phyloP scores from a whole-genome alignment of 805 yeast species.

The Candida pseudofarinosa region DNA sequence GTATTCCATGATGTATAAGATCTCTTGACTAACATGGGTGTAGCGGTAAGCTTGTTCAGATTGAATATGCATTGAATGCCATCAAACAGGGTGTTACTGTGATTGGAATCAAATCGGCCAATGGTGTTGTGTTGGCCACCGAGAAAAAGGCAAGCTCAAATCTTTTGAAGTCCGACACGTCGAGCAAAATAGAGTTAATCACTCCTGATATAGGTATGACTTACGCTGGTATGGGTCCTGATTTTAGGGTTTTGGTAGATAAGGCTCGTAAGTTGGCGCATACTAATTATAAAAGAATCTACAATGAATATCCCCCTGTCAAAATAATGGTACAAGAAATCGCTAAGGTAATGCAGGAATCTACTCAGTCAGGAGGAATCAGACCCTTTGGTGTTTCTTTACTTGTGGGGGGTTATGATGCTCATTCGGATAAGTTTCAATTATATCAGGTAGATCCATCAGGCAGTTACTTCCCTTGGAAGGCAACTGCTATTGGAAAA shows the following conservation, averaged over 20 bases:
- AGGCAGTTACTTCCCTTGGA: conserved; percentile 98
- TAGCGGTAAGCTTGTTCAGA: conserved; percentile 96
- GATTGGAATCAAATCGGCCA: conserved; percentile 87
- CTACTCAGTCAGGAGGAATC: conserved; percentile 98
- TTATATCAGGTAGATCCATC: conserved; percentile 97
- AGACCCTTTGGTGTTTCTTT: conserved; percentile 98
- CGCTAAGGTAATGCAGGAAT: conserved; percentile 96
- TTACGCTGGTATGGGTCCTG: conserved; percentile 99
- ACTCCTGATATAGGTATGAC: conserved; percentile 97
- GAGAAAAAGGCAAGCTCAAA: conserved; percentile 86
- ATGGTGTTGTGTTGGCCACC: conserved; percentile 95
- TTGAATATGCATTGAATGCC: conserved; percentile 95
- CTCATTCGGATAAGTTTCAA: conserved; percentile 60
- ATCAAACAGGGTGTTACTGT: conserved; percentile 98
- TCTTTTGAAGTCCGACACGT: conserved; percentile 67
- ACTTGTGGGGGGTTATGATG: conserved; percentile 91
- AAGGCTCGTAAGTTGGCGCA: conserved; percentile 92
- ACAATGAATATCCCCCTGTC: conserved; percentile 97
- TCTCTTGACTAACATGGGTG: conserved; percentile 17
- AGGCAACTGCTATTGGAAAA: conserved; percentile 98
- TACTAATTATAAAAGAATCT: conserved; percentile 85
- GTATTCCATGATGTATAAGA: neutral
- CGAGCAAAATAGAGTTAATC: conserved; percentile 73
- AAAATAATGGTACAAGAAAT: conserved; percentile 89
- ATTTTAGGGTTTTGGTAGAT: conserved; percentile 90